phyloP scores from a whole-genome alignment of 192 early-diverging fungal species.

The Dimargaris xerosporica region DNA sequence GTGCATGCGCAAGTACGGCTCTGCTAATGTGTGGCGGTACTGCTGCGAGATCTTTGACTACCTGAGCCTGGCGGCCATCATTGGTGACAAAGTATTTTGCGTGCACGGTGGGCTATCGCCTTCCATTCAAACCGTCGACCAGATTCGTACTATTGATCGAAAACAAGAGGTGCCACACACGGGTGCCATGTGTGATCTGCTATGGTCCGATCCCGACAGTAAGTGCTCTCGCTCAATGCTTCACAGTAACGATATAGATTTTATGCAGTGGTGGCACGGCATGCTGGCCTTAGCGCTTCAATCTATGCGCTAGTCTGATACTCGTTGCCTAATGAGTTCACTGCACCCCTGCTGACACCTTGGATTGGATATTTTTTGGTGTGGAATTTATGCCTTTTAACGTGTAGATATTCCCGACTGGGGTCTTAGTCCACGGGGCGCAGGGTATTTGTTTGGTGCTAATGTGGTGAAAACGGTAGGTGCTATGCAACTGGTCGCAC shows the following conservation, averaged over 20 bases:
- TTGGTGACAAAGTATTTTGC: constrained; percentile 89
- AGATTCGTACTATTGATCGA: constrained; percentile 87
- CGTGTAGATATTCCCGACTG: constrained; percentile 74
- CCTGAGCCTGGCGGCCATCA: constrained; percentile 80
- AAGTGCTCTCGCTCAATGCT: constrained; percentile 1
- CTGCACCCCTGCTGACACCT: no score
- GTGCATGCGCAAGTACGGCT: constrained; percentile 90
- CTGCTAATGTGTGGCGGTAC: constrained; percentile 91
- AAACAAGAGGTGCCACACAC: constrained; percentile 97
- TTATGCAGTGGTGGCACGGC: no score
- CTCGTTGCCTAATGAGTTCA: no score
- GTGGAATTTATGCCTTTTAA: no score
- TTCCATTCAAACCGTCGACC: constrained; percentile 83
- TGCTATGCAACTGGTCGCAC: no score
- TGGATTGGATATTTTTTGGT: no score
- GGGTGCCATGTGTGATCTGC: constrained; percentile 92
- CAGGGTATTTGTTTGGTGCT: constrained; percentile 96
- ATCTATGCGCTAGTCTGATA: no score
- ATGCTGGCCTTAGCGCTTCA: no score
- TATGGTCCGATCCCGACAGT: constrained; percentile 97
- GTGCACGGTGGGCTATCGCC: constrained; percentile 93
- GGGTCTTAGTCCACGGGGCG: constrained; percentile 92
- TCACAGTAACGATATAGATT: no score
- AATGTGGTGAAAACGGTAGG: constrained; percentile 64
- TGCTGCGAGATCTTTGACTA: constrained; percentile 98